These are phyloP conservation scores for Nothophaeocryptopus gaeumannii DNA, from an alignment of 2,329 filamentous ascomycete genomes.

Conservation along the genomic window DNA sequence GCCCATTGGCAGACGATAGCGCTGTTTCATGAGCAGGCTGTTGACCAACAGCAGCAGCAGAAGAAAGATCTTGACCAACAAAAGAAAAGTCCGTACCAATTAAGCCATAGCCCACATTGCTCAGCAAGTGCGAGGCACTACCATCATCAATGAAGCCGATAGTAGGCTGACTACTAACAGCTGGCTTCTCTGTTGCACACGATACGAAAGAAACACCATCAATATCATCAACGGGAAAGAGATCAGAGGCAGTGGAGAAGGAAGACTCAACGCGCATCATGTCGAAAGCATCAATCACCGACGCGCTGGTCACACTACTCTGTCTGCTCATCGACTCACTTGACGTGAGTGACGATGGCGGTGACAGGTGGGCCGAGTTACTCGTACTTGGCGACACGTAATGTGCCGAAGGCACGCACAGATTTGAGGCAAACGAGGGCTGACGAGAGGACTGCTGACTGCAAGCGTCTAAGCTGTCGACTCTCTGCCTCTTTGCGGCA, in stretches of 20 bases:
- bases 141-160: conserved; percentile 23
- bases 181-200: conserved; percentile 24
- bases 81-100: conserved; percentile 25
- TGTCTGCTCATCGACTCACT: conserved; percentile 45
- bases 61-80: conserved; percentile 26
- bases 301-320: conserved; percentile 41
- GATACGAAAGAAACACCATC: conserved; percentile 26
- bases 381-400: conserved; percentile 28
- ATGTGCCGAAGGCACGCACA: conserved; percentile 21
- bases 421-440: conserved; percentile 17
- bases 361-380: conserved; percentile 30
- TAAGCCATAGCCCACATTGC: conserved; percentile 29
- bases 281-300: conserved; percentile 41
- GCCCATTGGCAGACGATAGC: conserved; percentile 8
- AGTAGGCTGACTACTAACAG: conserved; percentile 26
- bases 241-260: conserved; percentile 32
- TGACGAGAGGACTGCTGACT: conserved; percentile 15
- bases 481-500: conserved; percentile 26
- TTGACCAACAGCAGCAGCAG: conserved; percentile 13
- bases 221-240: conserved; percentile 25
- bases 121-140: conserved; percentile 24
- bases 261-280: conserved; percentile 47
- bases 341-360: conserved; percentile 26
- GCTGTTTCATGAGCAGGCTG: conserved; percentile 19
- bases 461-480: conserved; percentile 18